Percentiles rank a stretch among this genome's conserved stretches.
Conservation (phyloP, 164 flowering plant species). For the Macadamia tetraphylla region DNA sequence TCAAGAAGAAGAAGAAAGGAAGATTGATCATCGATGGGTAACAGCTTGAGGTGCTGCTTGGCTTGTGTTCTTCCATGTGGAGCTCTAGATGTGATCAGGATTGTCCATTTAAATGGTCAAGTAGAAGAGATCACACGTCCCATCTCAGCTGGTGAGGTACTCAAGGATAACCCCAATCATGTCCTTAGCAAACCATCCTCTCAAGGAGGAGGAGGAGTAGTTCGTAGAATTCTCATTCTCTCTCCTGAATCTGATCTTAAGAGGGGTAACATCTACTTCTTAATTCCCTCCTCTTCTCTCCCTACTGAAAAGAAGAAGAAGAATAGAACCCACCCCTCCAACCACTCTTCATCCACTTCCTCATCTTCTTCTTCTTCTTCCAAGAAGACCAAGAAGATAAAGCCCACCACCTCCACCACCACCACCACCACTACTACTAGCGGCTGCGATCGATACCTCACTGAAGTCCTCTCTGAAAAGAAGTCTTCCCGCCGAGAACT, state of each 20-base stretch:
- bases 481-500: constrained; percentile 33
- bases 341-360: constrained; percentile 7
- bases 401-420: constrained; percentile 5
- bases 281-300: constrained; percentile 53
- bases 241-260: constrained; percentile 78
- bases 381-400: constrained; percentile 10
- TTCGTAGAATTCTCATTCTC: constrained; percentile 48
- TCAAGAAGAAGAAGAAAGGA: background rate
- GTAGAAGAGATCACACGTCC: constrained; percentile 70
- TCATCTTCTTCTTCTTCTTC: background rate
- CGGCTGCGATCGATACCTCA: constrained; percentile 8
- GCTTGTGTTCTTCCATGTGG: constrained; percentile 68
- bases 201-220: constrained; percentile 48
- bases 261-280: constrained; percentile 76
- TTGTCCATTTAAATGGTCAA: constrained; percentile 65
- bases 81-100: constrained; percentile 61
- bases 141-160: constrained; percentile 65
- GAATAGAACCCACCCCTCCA: background rate
- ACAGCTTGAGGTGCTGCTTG: constrained; percentile 61
- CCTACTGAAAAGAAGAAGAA: constrained; percentile 27
- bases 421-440: background rate
- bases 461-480: constrained; percentile 23
- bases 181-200: constrained; percentile 64
- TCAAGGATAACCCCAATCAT: constrained; percentile 64
- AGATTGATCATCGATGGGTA: constrained; percentile 34